phyloP scores from a whole-genome alignment of 169 alveolate species.

The Eimeria zaria region DNA sequence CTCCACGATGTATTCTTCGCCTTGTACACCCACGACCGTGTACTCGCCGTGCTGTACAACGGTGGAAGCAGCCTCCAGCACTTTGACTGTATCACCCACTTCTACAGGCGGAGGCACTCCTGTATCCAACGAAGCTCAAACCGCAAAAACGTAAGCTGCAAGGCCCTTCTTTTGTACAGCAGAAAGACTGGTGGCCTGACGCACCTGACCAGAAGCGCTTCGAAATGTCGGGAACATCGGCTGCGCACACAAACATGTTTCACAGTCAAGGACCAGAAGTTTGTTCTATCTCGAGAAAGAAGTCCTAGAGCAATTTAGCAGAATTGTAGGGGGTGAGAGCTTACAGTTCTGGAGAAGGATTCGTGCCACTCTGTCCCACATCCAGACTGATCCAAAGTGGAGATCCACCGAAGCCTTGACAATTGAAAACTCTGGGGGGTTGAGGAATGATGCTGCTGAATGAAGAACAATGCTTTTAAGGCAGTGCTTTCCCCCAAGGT shows the following conservation, averaged over 20 bases:
- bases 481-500: slow-evolving; percentile 10
- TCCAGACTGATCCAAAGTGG: slow-evolving; percentile 45
- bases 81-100: slow-evolving; percentile 50
- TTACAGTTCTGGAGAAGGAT: slow-evolving; percentile 54
- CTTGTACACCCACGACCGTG: slow-evolving; percentile 27
- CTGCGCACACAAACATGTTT: neutral
- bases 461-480: neutral
- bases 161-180: neutral
- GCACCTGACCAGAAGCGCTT: slow-evolving; percentile 71
- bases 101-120: slow-evolving; percentile 57
- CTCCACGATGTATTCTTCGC: neutral
- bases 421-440: slow-evolving; percentile 4
- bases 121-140: neutral
- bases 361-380: slow-evolving; percentile 67
- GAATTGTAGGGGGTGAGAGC: neutral
- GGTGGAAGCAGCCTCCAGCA: slow-evolving; percentile 28
- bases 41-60: slow-evolving; percentile 1
- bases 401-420: slow-evolving; percentile 38
- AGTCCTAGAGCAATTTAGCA: neutral
- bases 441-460: neutral
- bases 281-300: neutral
- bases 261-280: neutral
- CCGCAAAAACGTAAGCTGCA: neutral
- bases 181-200: neutral
- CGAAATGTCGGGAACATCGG: slow-evolving; percentile 8